Percentiles rank a stretch among this genome's conserved stretches.
phyloP scores from a whole-genome alignment of 257 asterid species.

The Penstemon barbatus region DNA sequence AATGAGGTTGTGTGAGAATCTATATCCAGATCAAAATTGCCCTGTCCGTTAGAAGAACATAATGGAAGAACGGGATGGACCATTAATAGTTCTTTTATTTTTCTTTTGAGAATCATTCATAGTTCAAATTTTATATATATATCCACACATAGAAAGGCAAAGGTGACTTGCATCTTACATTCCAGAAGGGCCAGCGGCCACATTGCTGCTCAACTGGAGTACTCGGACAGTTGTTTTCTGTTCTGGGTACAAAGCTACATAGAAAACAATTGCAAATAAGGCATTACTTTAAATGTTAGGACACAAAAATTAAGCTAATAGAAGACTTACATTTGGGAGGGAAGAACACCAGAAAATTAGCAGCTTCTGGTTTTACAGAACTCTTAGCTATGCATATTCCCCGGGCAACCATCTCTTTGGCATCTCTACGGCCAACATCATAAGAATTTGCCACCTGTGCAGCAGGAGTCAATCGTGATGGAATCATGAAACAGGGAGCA shows the following conservation, averaged over 20 bases:
- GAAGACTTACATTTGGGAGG: conserved; percentile 72
- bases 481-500: conserved; percentile 60
- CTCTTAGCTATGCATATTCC: conserved; percentile 73
- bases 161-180: conserved; percentile 50
- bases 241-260: conserved; percentile 69
- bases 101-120: neutral
- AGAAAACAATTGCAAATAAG: conserved; percentile 21
- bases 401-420: conserved; percentile 63
- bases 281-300: conserved; percentile 11
- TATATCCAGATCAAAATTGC: conserved; percentile 3
- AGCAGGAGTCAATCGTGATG: conserved; percentile 42
- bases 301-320: conserved; percentile 9
- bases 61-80: conserved; percentile 1
- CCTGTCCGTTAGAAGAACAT: neutral
- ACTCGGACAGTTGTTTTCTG: conserved; percentile 66
- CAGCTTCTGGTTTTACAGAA: conserved; percentile 57
- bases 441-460: conserved; percentile 29
- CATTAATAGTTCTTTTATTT: no score
- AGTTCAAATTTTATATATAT: neutral
- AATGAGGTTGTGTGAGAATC: neutral
- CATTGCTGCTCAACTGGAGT: conserved; percentile 77
- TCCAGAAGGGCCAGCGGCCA: conserved; percentile 76
- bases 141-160: neutral
- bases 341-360: conserved; percentile 68
- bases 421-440: conserved; percentile 35